Evolutionary conservation across 768 basidiomycete genomes (phyloP).

Genomic region (Trametes punicea): DNA sequence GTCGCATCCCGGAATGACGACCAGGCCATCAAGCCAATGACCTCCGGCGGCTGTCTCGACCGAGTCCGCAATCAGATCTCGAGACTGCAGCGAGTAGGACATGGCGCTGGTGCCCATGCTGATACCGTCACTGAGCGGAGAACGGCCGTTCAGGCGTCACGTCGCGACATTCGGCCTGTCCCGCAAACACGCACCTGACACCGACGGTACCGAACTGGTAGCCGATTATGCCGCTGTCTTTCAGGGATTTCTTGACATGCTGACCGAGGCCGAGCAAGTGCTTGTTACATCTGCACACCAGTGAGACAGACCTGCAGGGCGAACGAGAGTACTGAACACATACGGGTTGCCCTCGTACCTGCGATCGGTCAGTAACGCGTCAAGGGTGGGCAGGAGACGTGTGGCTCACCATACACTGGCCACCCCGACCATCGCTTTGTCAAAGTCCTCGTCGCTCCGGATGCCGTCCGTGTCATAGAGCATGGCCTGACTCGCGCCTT

Average conservation of each 20-base stretch:
- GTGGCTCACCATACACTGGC: constrained; percentile 86
- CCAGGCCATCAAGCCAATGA: constrained; percentile 98
- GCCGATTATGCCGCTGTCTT: constrained; percentile 69
- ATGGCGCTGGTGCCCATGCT: constrained; percentile 96
- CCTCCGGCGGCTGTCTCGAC: constrained; percentile 96
- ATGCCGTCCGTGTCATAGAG: constrained; percentile 98
- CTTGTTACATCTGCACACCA: constrained; percentile 77
- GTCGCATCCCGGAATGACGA: constrained; percentile 95
- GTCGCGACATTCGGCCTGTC: neutral
- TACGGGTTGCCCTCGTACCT: constrained; percentile 99
- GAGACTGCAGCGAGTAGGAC: constrained; percentile 94
- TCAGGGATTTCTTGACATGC: constrained; percentile 78
- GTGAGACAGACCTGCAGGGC: neutral
- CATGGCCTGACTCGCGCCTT: constrained; percentile 99
- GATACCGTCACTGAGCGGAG: constrained; percentile 77
- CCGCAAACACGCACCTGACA: constrained; percentile 40
- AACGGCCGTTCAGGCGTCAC: neutral
- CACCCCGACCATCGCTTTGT: constrained; percentile 97
- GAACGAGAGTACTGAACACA: constrained; percentile 32
- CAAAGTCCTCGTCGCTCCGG: constrained; percentile 73
- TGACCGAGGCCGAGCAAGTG: constrained; percentile 90
- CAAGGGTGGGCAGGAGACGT: constrained; percentile 14
- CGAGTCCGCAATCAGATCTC: constrained; percentile 96
- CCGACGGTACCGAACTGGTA: constrained; percentile 98
- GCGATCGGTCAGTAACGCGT: constrained; percentile 16